Evolutionary conservation across 352 stramenopile genomes (phyloP).

Genomic region (Pythium scleroteichum): DNA sequence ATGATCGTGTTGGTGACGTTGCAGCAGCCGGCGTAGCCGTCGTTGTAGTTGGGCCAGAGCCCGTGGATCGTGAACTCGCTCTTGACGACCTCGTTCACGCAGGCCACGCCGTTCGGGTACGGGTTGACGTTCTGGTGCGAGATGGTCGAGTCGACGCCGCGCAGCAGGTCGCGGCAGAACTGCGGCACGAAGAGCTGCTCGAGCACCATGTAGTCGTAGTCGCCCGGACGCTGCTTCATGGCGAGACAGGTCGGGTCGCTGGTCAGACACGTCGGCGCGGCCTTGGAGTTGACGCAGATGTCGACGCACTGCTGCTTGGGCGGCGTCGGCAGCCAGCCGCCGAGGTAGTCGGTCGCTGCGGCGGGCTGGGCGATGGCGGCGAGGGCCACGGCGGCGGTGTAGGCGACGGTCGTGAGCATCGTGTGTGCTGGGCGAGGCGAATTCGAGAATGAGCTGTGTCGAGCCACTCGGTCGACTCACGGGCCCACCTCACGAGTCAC

Average conservation of each 20-base stretch:
- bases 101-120: slow-evolving; percentile 55
- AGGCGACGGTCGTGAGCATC: slow-evolving; percentile 57
- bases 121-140: slow-evolving; percentile 78
- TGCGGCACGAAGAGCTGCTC: slow-evolving; percentile 81
- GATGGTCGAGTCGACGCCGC: slow-evolving; percentile 71
- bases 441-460: slow-evolving; percentile 9
- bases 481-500: no score
- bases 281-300: slow-evolving; percentile 68
- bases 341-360: slow-evolving; percentile 57
- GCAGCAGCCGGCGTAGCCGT: slow-evolving; percentile 72
- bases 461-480: no score
- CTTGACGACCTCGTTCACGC: slow-evolving; percentile 38
- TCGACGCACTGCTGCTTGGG: slow-evolving; percentile 63
- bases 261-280: slow-evolving; percentile 56
- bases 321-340: slow-evolving; percentile 51
- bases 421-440: slow-evolving; percentile 30
- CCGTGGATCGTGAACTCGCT: slow-evolving; percentile 77
- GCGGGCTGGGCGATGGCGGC: slow-evolving; percentile 67
- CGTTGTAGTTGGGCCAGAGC: slow-evolving; percentile 78
- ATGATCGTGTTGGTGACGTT: slow-evolving; percentile 57
- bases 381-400: slow-evolving; percentile 8
- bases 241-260: slow-evolving; percentile 47
- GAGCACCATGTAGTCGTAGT: slow-evolving; percentile 78
- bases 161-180: slow-evolving; percentile 76
- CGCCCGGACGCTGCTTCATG: slow-evolving; percentile 62